Base-by-base conservation (phyloP, 2,329 filamentous ascomycete species). In the Colletotrichum godetiae region DNA sequence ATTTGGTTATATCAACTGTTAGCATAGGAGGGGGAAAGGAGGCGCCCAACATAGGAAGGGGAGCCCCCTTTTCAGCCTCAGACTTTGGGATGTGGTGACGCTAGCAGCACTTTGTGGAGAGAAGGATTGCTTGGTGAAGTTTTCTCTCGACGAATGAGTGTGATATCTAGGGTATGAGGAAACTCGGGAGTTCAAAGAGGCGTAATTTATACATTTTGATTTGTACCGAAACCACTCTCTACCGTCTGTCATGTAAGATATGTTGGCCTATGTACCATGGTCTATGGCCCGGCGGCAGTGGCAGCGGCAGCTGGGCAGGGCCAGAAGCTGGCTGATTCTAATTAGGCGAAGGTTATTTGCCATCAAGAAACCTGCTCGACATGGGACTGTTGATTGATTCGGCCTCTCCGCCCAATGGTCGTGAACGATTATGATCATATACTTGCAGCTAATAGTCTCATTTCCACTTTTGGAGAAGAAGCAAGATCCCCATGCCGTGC, bases 1-100 rank as follows among this genome's bases (percentile, higher is more conserved):
- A 77, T 75, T 80, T 80, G 79, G 77, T 72, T 80, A 77, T 74
- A 76, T 77, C 75, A 70, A 73, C 74, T 75, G 65, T 62, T 73
- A 74, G 57, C 72, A 73, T 74, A 68, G 52, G 62, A 53, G 68
- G 53, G 52, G 59, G 27, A 60, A 46, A 60, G 57, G 35, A 33
- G 53, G 55, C n/a, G 33, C 58, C 72, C 53, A 33, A 59, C 59
- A 33, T 59, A 55, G 67, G 58, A 64, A 67, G 63, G 46, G 58
- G 37, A 60, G 55, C n/a, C 42, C 49, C 22, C 31, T 60, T 58
- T 27, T 55, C 63, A 55, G 61, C 68, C 68, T 73, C 62, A 31
- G 42, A 68, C 46, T 62, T 61, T 73, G 68, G 68, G 56, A 65
- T 55, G 42, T 49, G 62, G 62, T 63, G 68, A 49, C 63, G 62